These are phyloP conservation scores for Penicillium sp. DNA, from an alignment of 2,329 filamentous ascomycete species.

Conservation along the genomic window DNA sequence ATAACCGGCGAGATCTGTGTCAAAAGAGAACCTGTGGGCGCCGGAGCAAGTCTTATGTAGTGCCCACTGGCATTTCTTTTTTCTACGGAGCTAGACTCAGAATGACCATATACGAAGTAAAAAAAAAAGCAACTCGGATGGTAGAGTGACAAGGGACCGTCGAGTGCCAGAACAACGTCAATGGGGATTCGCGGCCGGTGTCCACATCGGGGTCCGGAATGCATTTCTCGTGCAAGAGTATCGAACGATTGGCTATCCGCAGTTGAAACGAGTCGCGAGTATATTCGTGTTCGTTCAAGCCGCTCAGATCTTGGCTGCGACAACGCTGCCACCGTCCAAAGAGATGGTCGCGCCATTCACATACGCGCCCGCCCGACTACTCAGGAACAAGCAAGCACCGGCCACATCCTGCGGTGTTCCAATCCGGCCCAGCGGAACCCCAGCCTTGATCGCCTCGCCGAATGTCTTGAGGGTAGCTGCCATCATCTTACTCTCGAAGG, in stretches of 20 bases:
- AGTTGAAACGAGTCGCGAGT: not conserved
- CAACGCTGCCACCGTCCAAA: conserved; percentile 56
- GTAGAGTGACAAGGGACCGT: not conserved
- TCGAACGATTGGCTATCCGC: conserved; percentile 7
- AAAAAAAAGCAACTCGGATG: not conserved
- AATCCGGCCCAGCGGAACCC: conserved; percentile 65
- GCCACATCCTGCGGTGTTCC: conserved; percentile 67
- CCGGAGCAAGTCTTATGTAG: no score
- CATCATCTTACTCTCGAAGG: conserved; percentile 57
- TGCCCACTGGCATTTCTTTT: no score
- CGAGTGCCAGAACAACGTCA: no score
- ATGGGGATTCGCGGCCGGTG: no score
- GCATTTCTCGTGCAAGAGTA: not conserved
- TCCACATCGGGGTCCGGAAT: not conserved
- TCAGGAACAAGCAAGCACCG: conserved; percentile 67
- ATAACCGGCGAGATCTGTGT: conserved; percentile 5
- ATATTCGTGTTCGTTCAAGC: not conserved
- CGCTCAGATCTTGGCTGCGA: conserved; percentile 42
- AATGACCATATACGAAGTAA: no score
- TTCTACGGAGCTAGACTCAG: no score
- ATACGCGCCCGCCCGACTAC: conserved; percentile 64
- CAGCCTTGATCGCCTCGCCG: conserved; percentile 49
- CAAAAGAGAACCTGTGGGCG: no score
- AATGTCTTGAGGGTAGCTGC: conserved; percentile 52
- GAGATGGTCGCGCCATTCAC: conserved; percentile 64